Conservation (phyloP, 169 alveolate species). For the Plasmodium cynomolgi region DNA sequence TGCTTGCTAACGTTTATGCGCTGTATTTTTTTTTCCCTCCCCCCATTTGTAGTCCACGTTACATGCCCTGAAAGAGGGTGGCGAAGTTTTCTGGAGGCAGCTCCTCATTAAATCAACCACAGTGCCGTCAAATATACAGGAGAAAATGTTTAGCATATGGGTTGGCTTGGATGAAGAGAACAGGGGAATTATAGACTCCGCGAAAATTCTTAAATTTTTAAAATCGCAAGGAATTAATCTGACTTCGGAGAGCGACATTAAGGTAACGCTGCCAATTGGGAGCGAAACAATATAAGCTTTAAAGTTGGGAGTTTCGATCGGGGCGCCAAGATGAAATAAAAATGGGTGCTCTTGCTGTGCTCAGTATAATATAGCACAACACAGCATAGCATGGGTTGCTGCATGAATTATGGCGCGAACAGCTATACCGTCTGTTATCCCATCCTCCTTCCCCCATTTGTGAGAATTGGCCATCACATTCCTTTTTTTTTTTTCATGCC, state of each 20-base stretch:
- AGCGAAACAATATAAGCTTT: not conserved
- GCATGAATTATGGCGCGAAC: not conserved
- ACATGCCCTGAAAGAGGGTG: slow-evolving; percentile 80
- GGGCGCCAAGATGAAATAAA: not conserved
- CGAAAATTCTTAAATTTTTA: slow-evolving; percentile 76
- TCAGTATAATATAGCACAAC: not conserved
- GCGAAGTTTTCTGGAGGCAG: slow-evolving; percentile 81
- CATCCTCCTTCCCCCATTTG: not conserved
- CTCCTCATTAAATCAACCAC: slow-evolving; percentile 76
- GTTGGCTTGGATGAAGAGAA: slow-evolving; percentile 80
- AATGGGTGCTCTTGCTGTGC: not conserved
- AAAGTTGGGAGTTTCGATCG: not conserved
- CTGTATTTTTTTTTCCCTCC: not conserved
- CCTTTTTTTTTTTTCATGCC: not conserved
- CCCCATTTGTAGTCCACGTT: slow-evolving; percentile 78
- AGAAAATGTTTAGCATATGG: slow-evolving; percentile 78
- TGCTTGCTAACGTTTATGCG: not conserved
- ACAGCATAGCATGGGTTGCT: not conserved
- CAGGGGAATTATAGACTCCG: slow-evolving; percentile 76
- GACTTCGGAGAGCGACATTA: slow-evolving; percentile 75
- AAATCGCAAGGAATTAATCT: slow-evolving; percentile 78
- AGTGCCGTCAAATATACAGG: slow-evolving; percentile 76
- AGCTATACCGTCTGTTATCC: not conserved
- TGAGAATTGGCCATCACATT: not conserved
- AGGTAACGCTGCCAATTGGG: slow-evolving; percentile 29